Evolutionary conservation across 2,329 filamentous ascomycete genomes (phyloP), one percentile per base, ranked within the genome.

Genomic region (Alternaria dauci): DNA sequence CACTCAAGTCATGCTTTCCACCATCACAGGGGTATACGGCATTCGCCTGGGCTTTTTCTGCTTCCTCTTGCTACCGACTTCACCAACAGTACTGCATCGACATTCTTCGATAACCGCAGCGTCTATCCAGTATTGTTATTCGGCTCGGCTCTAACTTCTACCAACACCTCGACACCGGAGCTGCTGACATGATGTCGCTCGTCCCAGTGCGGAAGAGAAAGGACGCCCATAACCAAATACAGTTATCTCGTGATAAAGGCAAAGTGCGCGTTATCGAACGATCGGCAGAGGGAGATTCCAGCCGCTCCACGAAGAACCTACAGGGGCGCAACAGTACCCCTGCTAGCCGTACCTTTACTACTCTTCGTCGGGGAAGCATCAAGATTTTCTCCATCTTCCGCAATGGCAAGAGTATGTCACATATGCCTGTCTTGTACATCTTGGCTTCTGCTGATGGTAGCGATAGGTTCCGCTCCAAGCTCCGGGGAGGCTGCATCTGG

Each of bases 381-480:
- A 76, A 67, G 58, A 69, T 78, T 50, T 67, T 77, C 50, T 77
- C 76, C 9, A 69, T 77, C 48, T 76, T 78, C 41, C 70, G 75
- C n/a, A 69, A 61, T 55, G 66, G 67, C 32, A 78, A 75, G 68
- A 69, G 76, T 73, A 66, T 46, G 44, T 36, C 14, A 16, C 8
- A 23, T 43, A 7, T 0, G 4, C 46, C 11, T 25, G n/a, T 18
- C 14, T 16, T 38, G 11, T 46, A 20, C 23, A 23, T 26, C 23
- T 20, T 20, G 28, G 5, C 25, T 23, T 14, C n/a, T 18, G 34
- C 42, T 68, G 23, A 69, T 20, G 11, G 9, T 28, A 41, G 8
- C 4, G 6, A 26, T 7, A 73, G 73, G 65, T 55, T 73, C 68
- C 20, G 23, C 51, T 28, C 55, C 61, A 14, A 60, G 59, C 48